Evolutionary conservation across 768 basidiomycete species (phyloP), one percentile per base, ranked within the genome.

Genomic region (Macrolepiota dolichaula): DNA sequence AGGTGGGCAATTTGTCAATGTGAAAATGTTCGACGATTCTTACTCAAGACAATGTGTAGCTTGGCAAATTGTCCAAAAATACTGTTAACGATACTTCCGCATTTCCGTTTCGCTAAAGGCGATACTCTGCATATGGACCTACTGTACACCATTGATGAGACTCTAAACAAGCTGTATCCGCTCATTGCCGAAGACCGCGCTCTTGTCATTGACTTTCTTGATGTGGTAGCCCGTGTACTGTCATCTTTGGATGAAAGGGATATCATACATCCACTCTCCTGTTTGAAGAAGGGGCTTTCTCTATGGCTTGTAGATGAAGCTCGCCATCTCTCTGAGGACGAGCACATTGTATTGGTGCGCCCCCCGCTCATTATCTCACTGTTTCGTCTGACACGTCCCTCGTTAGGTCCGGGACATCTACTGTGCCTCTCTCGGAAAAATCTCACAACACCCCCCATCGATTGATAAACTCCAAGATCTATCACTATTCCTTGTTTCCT

Each of bases 281-380:
- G 62, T 11, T 69, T 83, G 27, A 74, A 76, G 24, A 67, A 73
- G 36, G 69, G 81, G 22, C 64, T 86, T 4, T 73, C 72, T 56
- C 64, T 71, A 32, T 88, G 87, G 87, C 79, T 88, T 22, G 75
- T 74, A 46, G 86, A 87, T 61, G 74, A 75, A 38, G 47, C 64
- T 0, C 71, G 73, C 24, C 61, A 75, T 15, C 71, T 88, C 52
- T 64, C 72, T 2, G 75, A 76, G 3, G 66, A 74, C 6, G 79
- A 85, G 32, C 81, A 83, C 57, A 80, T 79, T 54, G 69, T 74
- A 51, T 63, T 82, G 61, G 87, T 87, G 68, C 42, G 80, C 22
- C 38, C n/a, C 67, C 25, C 12, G 22, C 36, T 65, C 4, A 63
- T 37, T 25, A 22, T 47, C 13, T 13, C 7, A 42, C 2, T 25